A percentile compares a stretch with the other conserved stretches of the same genome.
Conservation (phyloP, 768 basidiomycete species). For the Dioszegia crocea region DNA sequence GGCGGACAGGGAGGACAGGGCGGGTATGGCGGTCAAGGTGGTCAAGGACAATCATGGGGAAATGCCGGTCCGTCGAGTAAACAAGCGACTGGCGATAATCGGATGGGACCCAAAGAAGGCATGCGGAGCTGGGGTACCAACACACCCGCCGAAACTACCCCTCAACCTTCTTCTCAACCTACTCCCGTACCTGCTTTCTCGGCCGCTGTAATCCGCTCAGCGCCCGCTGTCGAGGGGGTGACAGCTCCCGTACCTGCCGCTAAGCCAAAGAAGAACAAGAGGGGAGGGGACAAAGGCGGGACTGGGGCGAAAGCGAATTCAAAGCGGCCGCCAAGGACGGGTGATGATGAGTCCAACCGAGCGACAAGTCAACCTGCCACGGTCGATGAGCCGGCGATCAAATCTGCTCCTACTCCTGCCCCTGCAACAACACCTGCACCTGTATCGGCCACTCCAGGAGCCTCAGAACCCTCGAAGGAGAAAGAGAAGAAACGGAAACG, state of each 20-base stretch:
- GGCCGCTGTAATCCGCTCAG: not conserved
- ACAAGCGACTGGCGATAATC: constrained; percentile 25
- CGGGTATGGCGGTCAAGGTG: constrained; percentile 32
- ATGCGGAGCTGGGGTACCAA: constrained; percentile 41
- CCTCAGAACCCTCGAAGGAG: not conserved
- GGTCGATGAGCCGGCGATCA: too few species aligned
- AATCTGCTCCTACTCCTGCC: not conserved
- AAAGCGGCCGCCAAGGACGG: constrained; percentile 25
- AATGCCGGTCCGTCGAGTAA: constrained; percentile 30
- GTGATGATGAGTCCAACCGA: not conserved
- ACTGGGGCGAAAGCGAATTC: constrained; percentile 46
- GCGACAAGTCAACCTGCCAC: not conserved
- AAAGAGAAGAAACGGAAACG: constrained; percentile 36
- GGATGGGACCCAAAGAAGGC: constrained; percentile 16
- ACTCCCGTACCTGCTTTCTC: not conserved
- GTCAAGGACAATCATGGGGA: constrained; percentile 41
- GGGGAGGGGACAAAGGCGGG: constrained; percentile 48
- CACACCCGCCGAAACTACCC: constrained; percentile 9
- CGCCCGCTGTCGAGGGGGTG: too few species aligned
- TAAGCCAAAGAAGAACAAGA: constrained; percentile 41
- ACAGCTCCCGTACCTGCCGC: not conserved
- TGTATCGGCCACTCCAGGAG: not conserved
- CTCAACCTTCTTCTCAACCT: constrained; percentile 3
- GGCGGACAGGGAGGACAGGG: constrained; percentile 32
- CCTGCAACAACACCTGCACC: not conserved